phyloP scores from a whole-genome alignment of 2,329 filamentous ascomycete species.

The Epichloe amarillans region DNA sequence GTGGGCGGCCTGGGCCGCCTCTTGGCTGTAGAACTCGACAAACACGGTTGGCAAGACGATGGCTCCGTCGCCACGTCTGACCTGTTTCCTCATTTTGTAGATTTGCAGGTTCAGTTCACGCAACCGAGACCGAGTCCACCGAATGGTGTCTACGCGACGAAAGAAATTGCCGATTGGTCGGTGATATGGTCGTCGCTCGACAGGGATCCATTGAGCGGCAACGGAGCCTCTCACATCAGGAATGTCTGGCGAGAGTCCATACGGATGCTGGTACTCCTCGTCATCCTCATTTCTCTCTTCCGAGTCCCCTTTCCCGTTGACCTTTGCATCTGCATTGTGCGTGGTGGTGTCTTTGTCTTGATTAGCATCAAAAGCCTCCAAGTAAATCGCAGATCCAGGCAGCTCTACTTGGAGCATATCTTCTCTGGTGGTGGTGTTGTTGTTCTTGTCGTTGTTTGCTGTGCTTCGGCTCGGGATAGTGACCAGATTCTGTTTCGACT shows the following conservation, averaged over 20 bases:
- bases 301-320: background rate
- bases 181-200: constrained; percentile 65
- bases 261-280: constrained; percentile 23
- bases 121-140: constrained; percentile 57
- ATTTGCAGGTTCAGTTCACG: constrained; percentile 27
- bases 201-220: constrained; percentile 61
- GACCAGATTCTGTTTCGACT: constrained; percentile 5
- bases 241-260: constrained; percentile 20
- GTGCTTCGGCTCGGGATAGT: constrained; percentile 1
- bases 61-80: constrained; percentile 55
- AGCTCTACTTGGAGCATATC: constrained; percentile 5
- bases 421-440: background rate
- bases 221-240: constrained; percentile 35
- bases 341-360: background rate
- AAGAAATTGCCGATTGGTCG: constrained; percentile 53
- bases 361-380: background rate
- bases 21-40: constrained; percentile 74
- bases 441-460: background rate
- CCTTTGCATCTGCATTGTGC: background rate
- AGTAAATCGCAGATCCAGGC: constrained; percentile 3
- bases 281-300: constrained; percentile 12
- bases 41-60: constrained; percentile 68
- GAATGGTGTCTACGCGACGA: constrained; percentile 87
- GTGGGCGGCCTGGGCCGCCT: constrained; percentile 73
- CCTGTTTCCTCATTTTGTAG: constrained; percentile 58